Base-by-base conservation (phyloP, 2,329 filamentous ascomycete species). In the Aspergillus carbonarius region DNA sequence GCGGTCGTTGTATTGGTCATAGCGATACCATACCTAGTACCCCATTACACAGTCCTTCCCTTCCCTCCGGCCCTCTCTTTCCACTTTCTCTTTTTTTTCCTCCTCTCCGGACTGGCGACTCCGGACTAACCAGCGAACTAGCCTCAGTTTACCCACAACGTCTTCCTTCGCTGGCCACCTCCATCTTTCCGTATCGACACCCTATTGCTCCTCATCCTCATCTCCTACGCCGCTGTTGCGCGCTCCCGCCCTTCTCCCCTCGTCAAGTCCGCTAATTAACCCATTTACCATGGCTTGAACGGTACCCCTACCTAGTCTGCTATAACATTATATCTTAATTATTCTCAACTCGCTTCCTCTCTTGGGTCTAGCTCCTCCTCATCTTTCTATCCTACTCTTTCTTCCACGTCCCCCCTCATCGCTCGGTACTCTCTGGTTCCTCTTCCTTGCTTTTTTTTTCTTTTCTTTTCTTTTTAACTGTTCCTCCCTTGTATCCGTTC, bases 391-490 rank as follows among this genome's bases (percentile, higher is more conserved):
- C 35, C 32, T 54, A 23, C 51, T 40, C 23, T 42, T 50, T 30
- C 35, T 47, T 50, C 32, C 46, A 15, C 30, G 10, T 17, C 23
- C 39, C 30, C 27, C 37, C 40, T 37, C 18, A 39, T 23, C n/a
- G 27, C 35, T 18, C 25, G n/a, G 17, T 27, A 42, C 39, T 17
- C 18, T 37, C n/a, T 54, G 27, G 12, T 25, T 27, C 46, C 12
- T 54, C 37, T 18, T 48, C 37, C 48, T 48, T 49, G 30, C 53
- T 34, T 39, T 60, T 23, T 34, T 40, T 35, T 30, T 48, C 20
- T 47, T 54, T 27, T 40, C 47, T 40, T 35, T 30, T 48, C 20
- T 47, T 54, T 27, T 40, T 37, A 35, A 50, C 46, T n/a, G n/a
- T n/a, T 49, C 27, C 18, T 34, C 51, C 34, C 27, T 48, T 25